phyloP scores from a whole-genome alignment of 441 rosid genomes.

The Eutrema salsugineum region DNA sequence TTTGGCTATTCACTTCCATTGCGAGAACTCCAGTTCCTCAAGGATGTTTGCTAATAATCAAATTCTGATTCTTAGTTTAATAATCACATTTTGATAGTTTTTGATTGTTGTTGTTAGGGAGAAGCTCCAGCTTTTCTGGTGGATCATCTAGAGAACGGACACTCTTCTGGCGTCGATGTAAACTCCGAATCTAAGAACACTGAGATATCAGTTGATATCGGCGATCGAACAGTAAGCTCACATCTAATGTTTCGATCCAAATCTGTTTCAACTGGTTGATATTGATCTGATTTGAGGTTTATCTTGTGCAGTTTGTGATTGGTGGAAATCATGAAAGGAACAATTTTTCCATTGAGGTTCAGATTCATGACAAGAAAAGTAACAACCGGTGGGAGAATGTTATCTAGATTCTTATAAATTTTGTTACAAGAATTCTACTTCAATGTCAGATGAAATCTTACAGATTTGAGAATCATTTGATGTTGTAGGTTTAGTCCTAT shows the following conservation, averaged over 20 bases:
- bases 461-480: slow-evolving; percentile 1
- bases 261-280: not conserved
- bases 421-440: not conserved
- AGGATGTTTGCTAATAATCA: not conserved
- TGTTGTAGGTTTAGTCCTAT: slow-evolving; percentile 49
- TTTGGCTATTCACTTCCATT: slow-evolving; percentile 8
- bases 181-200: slow-evolving; percentile 34
- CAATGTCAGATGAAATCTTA: not conserved
- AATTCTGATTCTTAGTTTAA: not conserved
- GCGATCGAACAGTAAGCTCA: slow-evolving; percentile 48
- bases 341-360: slow-evolving; percentile 34
- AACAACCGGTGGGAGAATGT: slow-evolving; percentile 44
- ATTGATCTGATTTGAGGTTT: not conserved
- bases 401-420: not conserved
- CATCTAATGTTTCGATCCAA: not conserved
- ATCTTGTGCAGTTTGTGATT: slow-evolving; percentile 45
- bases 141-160: slow-evolving; percentile 36
- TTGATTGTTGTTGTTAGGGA: slow-evolving; percentile 42
- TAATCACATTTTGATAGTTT: not conserved
- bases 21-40: not conserved
- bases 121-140: slow-evolving; percentile 52
- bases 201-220: slow-evolving; percentile 29
- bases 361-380: slow-evolving; percentile 39
- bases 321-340: slow-evolving; percentile 38
- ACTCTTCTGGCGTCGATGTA: slow-evolving; percentile 36